Conservation (phyloP, 2,329 filamentous ascomycete genomes). For the Neofusicoccum umdonicola region DNA sequence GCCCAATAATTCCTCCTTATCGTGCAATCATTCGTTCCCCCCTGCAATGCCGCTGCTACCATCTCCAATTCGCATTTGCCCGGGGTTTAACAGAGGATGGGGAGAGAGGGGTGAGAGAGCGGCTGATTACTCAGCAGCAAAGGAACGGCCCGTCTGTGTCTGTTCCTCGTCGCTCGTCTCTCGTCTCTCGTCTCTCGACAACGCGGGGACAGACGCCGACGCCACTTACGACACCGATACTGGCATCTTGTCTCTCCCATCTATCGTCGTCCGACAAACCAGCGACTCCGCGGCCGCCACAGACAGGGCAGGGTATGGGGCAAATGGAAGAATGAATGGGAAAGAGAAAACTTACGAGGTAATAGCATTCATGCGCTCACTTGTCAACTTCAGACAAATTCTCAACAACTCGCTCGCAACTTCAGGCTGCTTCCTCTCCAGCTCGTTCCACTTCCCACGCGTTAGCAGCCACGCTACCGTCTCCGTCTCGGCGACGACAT, state of each 20-base stretch:
- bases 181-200: not conserved
- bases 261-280: no score
- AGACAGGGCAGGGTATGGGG: not conserved
- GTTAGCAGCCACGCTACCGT: slow-evolving; percentile 82
- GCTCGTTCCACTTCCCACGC: slow-evolving; percentile 64
- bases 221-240: not conserved
- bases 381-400: slow-evolving; percentile 89
- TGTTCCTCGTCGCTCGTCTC: not conserved
- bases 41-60: no score
- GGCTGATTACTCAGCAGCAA: no score
- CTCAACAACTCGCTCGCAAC: slow-evolving; percentile 81
- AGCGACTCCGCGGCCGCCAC: not conserved
- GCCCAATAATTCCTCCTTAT: not conserved
- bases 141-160: not conserved
- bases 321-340: not conserved
- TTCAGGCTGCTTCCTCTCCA: slow-evolving; percentile 71
- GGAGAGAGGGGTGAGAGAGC: not conserved
- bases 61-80: no score
- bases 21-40: not conserved
- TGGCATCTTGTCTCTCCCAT: not conserved
- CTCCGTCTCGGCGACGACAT: slow-evolving; percentile 77
- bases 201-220: no score
- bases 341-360: slow-evolving; percentile 49
- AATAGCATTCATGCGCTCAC: slow-evolving; percentile 80
- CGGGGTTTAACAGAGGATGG: not conserved